A percentile compares a stretch with the other conserved stretches of the same genome.
Conservation (phyloP, 2,329 filamentous ascomycete genomes). For the Alternaria postmessia region DNA sequence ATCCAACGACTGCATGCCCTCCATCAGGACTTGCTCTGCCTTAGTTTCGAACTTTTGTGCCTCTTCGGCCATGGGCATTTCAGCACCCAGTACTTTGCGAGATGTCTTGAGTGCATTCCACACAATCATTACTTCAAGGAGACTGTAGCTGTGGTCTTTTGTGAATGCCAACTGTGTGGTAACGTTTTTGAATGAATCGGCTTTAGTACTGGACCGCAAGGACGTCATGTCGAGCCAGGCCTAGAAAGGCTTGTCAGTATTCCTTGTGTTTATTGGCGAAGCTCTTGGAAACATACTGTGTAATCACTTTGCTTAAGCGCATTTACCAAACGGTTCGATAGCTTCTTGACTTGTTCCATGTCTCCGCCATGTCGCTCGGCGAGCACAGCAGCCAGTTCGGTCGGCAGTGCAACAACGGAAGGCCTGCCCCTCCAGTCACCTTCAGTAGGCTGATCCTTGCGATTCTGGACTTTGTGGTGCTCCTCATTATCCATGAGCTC, state of each 20-base stretch:
- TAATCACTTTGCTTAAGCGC: constrained; percentile 38
- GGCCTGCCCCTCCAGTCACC: constrained; percentile 40
- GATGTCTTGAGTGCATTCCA: constrained; percentile 57
- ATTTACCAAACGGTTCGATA: constrained; percentile 51
- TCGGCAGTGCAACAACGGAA: constrained; percentile 52
- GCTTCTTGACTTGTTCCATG: constrained; percentile 51
- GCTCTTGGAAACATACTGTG: constrained; percentile 20
- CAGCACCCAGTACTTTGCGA: constrained; percentile 49
- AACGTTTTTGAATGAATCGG: constrained; percentile 20
- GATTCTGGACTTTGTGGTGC: constrained; percentile 42
- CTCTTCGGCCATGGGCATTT: constrained; percentile 42
- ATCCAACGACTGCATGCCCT: constrained; percentile 12
- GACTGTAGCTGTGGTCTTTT: background rate
- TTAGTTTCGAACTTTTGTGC: constrained; percentile 27
- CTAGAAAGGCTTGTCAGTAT: constrained; percentile 11
- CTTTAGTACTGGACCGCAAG: background rate
- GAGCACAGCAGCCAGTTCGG: constrained; percentile 55
- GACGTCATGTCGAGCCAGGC: constrained; percentile 15
- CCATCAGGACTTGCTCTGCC: constrained; percentile 14
- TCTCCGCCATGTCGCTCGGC: constrained; percentile 50
- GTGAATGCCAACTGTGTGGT: constrained; percentile 4
- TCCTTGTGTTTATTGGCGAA: background rate
- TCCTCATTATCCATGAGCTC: constrained; percentile 53
- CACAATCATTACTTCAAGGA: constrained; percentile 45
- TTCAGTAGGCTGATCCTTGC: constrained; percentile 20